Percentiles rank a stretch among this genome's conserved stretches.
Conservation (phyloP, 2,329 filamentous ascomycete genomes). For the Exophiala sp. region DNA sequence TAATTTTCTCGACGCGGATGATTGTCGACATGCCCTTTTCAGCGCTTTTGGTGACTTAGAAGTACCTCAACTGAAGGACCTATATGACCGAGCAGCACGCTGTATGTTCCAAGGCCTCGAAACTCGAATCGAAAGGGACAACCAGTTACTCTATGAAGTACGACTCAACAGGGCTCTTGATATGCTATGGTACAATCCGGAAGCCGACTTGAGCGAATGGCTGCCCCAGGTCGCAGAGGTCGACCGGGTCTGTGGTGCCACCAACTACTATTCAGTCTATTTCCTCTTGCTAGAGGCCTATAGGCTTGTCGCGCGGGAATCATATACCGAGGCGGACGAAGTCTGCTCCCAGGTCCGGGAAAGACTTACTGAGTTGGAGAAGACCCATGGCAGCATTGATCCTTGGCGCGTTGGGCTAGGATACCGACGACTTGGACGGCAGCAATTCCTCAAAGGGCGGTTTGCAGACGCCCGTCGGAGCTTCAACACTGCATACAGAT, state of each 20-base stretch:
- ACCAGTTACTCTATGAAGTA: constrained; percentile 19
- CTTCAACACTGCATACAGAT: constrained; percentile 20
- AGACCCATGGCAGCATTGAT: constrained; percentile 13
- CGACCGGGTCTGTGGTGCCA: constrained; percentile 10
- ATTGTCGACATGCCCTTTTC: constrained; percentile 19
- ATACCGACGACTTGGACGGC: constrained; percentile 21
- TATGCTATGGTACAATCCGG: constrained; percentile 19
- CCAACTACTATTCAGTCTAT: constrained; percentile 15
- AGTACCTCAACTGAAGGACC: constrained; percentile 9
- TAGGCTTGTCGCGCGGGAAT: constrained; percentile 13
- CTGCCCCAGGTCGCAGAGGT: constrained; percentile 14
- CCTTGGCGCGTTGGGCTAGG: constrained; percentile 19
- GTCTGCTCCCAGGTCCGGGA: constrained; percentile 9
- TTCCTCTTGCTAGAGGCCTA: constrained; percentile 22
- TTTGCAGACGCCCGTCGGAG: constrained; percentile 19
- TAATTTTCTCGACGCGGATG: constrained; percentile 10
- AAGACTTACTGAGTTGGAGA: constrained; percentile 7
- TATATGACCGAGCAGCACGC: constrained; percentile 17
- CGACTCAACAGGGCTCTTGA: constrained; percentile 22
- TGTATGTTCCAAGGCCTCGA: constrained; percentile 19
- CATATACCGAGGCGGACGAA: constrained; percentile 6
- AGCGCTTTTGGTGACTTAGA: constrained; percentile 17
- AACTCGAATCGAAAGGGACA: constrained; percentile 17
- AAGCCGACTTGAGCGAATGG: constrained; percentile 17
- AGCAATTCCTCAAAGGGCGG: constrained; percentile 11